A percentile compares a stretch with the other conserved stretches of the same genome.
phyloP scores from a whole-genome alignment of 805 yeast species.

The Kregervanrija fluxuum region DNA sequence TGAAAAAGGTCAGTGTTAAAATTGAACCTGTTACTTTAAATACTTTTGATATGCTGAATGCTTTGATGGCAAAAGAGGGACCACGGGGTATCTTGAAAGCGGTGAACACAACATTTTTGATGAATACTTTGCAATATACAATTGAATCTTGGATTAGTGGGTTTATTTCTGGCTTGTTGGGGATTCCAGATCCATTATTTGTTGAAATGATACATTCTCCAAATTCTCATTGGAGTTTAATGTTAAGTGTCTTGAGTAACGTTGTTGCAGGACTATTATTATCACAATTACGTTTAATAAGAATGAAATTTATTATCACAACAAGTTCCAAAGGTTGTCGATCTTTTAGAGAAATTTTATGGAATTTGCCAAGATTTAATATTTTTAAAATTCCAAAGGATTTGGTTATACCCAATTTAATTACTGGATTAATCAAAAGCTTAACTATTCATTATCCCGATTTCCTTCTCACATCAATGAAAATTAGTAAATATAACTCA shows the following conservation, averaged over 20 bases:
- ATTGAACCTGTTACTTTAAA: conserved; percentile 53
- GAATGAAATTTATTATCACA: conserved; percentile 67
- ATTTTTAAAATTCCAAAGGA: conserved; percentile 46
- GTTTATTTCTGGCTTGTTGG: conserved; percentile 68
- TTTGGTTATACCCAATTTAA: conserved; percentile 57
- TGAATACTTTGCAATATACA: conserved; percentile 66
- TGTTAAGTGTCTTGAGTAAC: conserved; percentile 63
- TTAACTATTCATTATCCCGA: conserved; percentile 31
- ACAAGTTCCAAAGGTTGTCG: conserved; percentile 38
- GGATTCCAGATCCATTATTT: conserved; percentile 84
- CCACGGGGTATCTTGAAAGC: conserved; percentile 68
- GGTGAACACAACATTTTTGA: conserved; percentile 70
- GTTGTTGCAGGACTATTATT: conserved; percentile 65
- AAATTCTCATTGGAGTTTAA: conserved; percentile 61
- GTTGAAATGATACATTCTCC: conserved; percentile 77
- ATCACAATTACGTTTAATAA: conserved; percentile 75
- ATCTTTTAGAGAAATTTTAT: conserved; percentile 65
- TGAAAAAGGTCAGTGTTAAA: conserved; percentile 2
- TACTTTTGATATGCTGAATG: conserved; percentile 57
- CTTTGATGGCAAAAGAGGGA: conserved; percentile 63
- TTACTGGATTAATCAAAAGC: conserved; percentile 23
- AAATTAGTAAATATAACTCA: conserved; percentile 60
- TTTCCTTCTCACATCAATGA: conserved; percentile 52
- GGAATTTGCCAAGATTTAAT: conserved; percentile 36
- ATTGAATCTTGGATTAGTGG: conserved; percentile 92